phyloP scores from a whole-genome alignment of 345 rosid species.

The Salix brachista region DNA sequence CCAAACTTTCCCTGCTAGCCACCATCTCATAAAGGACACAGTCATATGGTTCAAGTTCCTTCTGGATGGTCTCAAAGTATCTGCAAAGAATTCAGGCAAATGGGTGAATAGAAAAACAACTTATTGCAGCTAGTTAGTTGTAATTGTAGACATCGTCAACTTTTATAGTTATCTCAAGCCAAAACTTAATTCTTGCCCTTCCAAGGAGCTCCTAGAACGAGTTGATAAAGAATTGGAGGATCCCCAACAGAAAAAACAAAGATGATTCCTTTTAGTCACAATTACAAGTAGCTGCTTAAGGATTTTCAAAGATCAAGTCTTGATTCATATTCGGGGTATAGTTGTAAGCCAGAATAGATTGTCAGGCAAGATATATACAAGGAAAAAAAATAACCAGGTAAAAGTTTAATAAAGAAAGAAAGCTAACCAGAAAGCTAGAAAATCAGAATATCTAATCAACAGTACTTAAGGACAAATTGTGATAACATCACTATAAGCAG shows the following conservation, averaged over 20 bases:
- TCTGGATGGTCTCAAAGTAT: constrained; percentile 74
- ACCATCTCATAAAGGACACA: constrained; percentile 95
- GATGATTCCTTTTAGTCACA: not conserved
- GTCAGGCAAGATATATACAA: not conserved
- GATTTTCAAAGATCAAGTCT: not conserved
- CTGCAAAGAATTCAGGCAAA: constrained; percentile 30
- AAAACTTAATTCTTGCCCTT: not conserved
- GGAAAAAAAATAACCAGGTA: too few relatives aligned
- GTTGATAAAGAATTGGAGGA: not conserved
- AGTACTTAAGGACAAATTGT: not conserved
- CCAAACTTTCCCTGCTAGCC: constrained; percentile 75
- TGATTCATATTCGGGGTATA: not conserved
- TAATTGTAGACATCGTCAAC: not conserved
- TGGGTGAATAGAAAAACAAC: not conserved
- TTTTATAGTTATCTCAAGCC: not conserved
- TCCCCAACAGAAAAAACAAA: not conserved
- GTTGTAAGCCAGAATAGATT: not conserved
- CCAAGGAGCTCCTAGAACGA: not conserved
- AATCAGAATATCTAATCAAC: not conserved
- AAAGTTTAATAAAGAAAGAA: not conserved
- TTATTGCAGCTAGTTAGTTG: not conserved
- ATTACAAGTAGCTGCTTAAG: not conserved
- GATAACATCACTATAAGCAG: not conserved
- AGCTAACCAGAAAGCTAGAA: not conserved
- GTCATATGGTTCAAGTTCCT: constrained; percentile 78